Base-by-base conservation (phyloP, 352 stramenopile species). In the Phytophthora multivora region DNA sequence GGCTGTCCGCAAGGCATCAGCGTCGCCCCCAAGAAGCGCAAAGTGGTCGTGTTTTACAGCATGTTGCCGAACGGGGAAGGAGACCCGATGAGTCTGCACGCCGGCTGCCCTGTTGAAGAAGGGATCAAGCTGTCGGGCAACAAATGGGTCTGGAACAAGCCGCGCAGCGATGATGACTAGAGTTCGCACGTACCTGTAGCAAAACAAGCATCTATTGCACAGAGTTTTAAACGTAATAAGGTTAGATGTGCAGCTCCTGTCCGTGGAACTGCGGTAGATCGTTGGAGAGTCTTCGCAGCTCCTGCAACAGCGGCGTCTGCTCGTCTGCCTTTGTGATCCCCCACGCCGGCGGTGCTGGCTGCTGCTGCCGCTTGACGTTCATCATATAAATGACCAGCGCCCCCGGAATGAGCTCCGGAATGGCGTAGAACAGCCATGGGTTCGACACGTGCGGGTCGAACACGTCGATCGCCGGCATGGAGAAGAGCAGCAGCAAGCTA, bases 141-240 rank as follows among this genome's bases (percentile, higher is more conserved):
- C 77, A 91, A 93, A 67, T 93, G 84, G 80, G 74, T 93, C 57
- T 91, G 85, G 85, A 91, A 91, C 80, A 91, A 91, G 53, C 79
- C 83, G 21, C 59, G 39, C 40, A 58, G 33, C 19, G 55, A 57
- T 26, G 38, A 54, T 25, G 50, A 61, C 40, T 60, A 55, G 19
- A 13, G 19, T 16, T 25, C n/a, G n/a, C 11, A 6, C 18, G 11
- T 23, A 16, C 7, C 19, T 12, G 35, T 16, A 16, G 31, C 2
- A 18, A 38, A 43, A 15, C 41, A 45, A 52, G 1, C 54, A 41
- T 55, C 56, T 61, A 65, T 65, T 66, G 56, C 39, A 66, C 50
- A 71, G n/a, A 53, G 31, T 23, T 53, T 56, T 5, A 61, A 51
- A 42, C 28, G 46, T 39, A 47, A 64, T 58, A 51, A 55, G 5